These are phyloP conservation scores for Pinus taeda DNA, from an alignment of 75 land plant genomes.

Conservation along the genomic window DNA sequence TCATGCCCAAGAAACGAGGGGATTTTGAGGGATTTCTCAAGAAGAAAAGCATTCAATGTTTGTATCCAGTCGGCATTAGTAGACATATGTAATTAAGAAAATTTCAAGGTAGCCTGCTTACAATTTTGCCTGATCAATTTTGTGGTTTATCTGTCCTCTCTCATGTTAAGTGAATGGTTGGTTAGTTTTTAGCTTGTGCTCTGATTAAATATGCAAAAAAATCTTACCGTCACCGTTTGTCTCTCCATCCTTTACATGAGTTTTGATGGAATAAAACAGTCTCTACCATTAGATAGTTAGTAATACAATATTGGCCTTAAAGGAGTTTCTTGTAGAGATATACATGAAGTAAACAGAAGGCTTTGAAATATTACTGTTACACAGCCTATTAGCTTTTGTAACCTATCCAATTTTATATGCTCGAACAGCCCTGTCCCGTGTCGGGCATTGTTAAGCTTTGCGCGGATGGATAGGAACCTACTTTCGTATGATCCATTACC, in stretches of 20 bases:
- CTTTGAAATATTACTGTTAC: not conserved
- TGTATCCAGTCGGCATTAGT: not conserved
- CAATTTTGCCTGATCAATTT: constrained; percentile 10
- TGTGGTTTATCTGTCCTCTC: constrained; percentile 5
- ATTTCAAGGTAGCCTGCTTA: constrained; percentile 4
- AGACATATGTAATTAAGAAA: constrained; percentile 4
- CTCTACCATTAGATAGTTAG: constrained; percentile 1
- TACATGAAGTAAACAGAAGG: constrained; percentile 2
- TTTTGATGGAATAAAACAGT: constrained; percentile 4
- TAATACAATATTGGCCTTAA: not conserved
- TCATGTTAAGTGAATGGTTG: not conserved
- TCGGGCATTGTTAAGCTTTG: too few species aligned
- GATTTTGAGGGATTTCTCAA: constrained; percentile 58
- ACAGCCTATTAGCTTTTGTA: not conserved
- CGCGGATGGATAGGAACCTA: too few species aligned
- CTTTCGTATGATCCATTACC: too few species aligned
- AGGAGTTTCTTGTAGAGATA: not conserved
- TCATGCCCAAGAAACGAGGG: constrained; percentile 48
- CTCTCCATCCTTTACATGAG: not conserved
- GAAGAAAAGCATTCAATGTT: constrained; percentile 16
- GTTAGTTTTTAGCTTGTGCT: not conserved
- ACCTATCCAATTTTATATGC: not conserved
- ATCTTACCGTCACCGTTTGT: not conserved
- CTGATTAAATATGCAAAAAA: not conserved
- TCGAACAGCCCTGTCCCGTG: not conserved